A percentile compares a stretch with the other conserved stretches of the same genome.
These are phyloP conservation scores for Porodaedalea pini DNA, from an alignment of 1,284 basidiomycete species.

Conservation along the genomic window DNA sequence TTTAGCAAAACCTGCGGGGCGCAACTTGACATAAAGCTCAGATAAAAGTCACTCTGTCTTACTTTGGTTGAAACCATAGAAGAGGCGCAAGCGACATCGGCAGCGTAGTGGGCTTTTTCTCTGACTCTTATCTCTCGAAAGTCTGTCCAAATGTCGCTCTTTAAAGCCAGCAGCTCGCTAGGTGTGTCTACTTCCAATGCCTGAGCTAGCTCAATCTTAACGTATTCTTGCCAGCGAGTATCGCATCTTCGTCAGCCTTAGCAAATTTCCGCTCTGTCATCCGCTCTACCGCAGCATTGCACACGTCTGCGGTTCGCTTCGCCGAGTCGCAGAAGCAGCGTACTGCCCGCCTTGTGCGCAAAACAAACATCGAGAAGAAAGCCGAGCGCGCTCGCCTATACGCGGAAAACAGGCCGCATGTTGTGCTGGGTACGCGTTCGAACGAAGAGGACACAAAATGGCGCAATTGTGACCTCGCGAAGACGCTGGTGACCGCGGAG, in stretches of 20 bases:
- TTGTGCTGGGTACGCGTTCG: constrained; percentile 67
- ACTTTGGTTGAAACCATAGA: background rate
- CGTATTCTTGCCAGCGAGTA: background rate
- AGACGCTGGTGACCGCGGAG: constrained; percentile 54
- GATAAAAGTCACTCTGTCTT: background rate
- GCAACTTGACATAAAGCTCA: too few relatives aligned
- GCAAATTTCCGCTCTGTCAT: background rate
- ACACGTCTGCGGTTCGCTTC: constrained; percentile 49
- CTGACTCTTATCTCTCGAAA: background rate
- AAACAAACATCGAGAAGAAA: constrained; percentile 49
- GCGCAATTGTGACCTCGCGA: constrained; percentile 59
- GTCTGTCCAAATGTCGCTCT: constrained; percentile 11
- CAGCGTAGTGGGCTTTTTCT: background rate
- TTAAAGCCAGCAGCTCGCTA: constrained; percentile 13
- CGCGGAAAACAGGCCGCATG: constrained; percentile 53
- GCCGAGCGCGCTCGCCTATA: constrained; percentile 41
- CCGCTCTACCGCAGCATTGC: constrained; percentile 39
- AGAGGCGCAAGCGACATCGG: too few relatives aligned
- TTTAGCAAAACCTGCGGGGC: too few relatives aligned
- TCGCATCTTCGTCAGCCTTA: constrained; percentile 11
- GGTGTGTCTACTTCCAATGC: constrained; percentile 2
- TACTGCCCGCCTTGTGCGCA: constrained; percentile 41
- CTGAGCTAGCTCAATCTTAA: background rate
- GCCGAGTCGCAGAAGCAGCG: constrained; percentile 34
- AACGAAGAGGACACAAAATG: constrained; percentile 60